These are phyloP conservation scores for Paramecium octaurelia DNA, from an alignment of 73 alveolate species.

Conservation along the genomic window DNA sequence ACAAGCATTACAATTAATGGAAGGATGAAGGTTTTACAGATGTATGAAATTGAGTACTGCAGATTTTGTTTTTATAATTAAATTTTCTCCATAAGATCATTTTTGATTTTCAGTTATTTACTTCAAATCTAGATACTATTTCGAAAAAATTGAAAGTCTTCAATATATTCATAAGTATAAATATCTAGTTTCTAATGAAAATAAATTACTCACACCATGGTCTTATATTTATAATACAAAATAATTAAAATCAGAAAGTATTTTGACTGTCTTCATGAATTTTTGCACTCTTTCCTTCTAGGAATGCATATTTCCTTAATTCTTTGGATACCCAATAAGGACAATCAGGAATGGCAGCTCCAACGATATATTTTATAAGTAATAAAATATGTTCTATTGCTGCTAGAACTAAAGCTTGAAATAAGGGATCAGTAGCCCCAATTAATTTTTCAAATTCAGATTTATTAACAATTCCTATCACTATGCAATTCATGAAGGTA, in stretches of 20 bases:
- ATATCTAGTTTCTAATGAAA: not conserved
- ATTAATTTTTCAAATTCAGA: not conserved
- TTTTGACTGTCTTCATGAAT: not conserved
- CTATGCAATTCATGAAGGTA: constrained; percentile 44
- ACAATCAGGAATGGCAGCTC: constrained; percentile 20
- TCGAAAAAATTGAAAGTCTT: not conserved
- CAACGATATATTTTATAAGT: constrained; percentile 11
- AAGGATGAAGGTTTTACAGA: constrained; percentile 71
- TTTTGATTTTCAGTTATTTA: not conserved
- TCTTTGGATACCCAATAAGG: constrained; percentile 35
- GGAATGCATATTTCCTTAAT: not conserved
- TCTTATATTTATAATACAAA: not conserved
- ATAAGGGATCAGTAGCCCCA: not conserved
- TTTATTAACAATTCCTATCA: constrained; percentile 12
- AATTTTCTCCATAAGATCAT: not conserved
- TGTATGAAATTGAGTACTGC: constrained; percentile 40
- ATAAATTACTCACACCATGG: not conserved
- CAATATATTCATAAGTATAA: not conserved
- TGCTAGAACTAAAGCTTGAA: not conserved
- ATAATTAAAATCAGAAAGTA: not conserved
- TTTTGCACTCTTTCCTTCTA: not conserved
- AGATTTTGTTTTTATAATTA: not conserved
- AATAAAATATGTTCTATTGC: constrained; percentile 17
- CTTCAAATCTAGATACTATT: not conserved
- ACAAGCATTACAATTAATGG: constrained; percentile 73